Conservation (phyloP, 768 basidiomycete genomes). For the Hydnomerulius pinastri region DNA sequence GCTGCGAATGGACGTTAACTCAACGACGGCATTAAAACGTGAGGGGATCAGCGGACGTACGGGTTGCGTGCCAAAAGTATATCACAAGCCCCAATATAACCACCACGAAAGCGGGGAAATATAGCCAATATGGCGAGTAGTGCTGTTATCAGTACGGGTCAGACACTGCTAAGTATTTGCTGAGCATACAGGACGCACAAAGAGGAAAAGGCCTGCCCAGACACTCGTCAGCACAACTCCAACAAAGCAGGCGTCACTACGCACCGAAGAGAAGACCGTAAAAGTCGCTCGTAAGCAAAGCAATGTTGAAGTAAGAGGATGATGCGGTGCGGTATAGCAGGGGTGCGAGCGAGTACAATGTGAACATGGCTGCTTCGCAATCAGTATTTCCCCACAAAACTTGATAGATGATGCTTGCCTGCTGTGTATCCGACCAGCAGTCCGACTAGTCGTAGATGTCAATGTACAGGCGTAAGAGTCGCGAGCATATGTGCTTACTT, state of each 20-base stretch:
- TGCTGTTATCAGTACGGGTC: slow-evolving; percentile 46
- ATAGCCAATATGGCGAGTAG: slow-evolving; percentile 84
- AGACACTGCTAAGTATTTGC: neutral
- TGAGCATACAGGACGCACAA: slow-evolving; percentile 43
- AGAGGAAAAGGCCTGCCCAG: slow-evolving; percentile 49
- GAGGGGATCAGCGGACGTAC: slow-evolving; percentile 54
- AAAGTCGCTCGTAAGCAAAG: slow-evolving; percentile 85
- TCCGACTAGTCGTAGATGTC: slow-evolving; percentile 38
- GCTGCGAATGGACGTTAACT: slow-evolving; percentile 43
- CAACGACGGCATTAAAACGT: neutral
- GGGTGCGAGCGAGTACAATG: slow-evolving; percentile 82
- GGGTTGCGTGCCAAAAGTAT: slow-evolving; percentile 85
- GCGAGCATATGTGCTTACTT: slow-evolving; percentile 42
- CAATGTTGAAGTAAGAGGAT: slow-evolving; percentile 83
- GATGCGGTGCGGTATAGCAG: slow-evolving; percentile 82
- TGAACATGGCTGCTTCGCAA: slow-evolving; percentile 59
- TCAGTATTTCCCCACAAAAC: slow-evolving; percentile 1
- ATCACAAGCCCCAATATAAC: slow-evolving; percentile 72
- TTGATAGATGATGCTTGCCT: slow-evolving; percentile 19
- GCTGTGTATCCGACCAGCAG: slow-evolving; percentile 48
- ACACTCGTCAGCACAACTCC: neutral
- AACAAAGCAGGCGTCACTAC: neutral
- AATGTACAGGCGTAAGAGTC: slow-evolving; percentile 42
- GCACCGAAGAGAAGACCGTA: slow-evolving; percentile 77
- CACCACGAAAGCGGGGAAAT: slow-evolving; percentile 77